These are phyloP conservation scores for Zymoseptoria pseudotritici DNA, from an alignment of 2,329 filamentous ascomycete species.

Conservation along the genomic window DNA sequence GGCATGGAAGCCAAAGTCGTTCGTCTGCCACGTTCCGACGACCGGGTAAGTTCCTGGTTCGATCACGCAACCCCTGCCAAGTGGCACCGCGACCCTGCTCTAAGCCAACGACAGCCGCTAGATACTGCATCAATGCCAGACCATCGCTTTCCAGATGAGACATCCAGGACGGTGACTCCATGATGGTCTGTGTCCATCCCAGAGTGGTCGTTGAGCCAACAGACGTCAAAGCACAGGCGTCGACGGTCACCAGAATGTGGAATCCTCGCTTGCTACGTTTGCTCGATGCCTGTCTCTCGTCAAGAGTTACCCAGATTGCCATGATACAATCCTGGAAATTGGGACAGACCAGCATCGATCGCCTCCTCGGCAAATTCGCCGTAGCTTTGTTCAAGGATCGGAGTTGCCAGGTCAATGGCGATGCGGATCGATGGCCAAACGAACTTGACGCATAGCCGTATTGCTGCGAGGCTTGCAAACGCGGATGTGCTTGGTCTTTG, in stretches of 20 bases:
- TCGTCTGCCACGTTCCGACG: not conserved
- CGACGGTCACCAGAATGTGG: not conserved
- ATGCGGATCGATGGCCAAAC: not conserved
- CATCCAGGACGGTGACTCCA: not conserved
- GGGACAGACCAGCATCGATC: not conserved
- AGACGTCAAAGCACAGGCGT: not conserved
- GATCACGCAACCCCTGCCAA: not conserved
- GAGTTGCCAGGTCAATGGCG: not conserved
- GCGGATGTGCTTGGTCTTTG: slow-evolving; percentile 11
- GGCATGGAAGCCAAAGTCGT: not conserved
- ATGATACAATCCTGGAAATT: not conserved
- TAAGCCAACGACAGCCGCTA: not conserved
- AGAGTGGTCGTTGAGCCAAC: not conserved
- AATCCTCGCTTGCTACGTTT: not conserved
- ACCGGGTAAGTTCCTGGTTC: not conserved
- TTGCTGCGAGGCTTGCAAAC: slow-evolving; percentile 11
- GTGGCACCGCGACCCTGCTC: not conserved
- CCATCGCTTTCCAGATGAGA: not conserved
- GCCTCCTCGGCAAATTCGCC: not conserved
- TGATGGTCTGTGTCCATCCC: not conserved
- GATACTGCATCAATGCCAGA: not conserved
- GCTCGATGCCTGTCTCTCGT: not conserved
- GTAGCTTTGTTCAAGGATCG: not conserved
- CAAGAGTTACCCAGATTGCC: not conserved
- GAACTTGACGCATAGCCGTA: not conserved